Conservation (phyloP, 345 rosid species). For the Barbarea vulgaris region DNA sequence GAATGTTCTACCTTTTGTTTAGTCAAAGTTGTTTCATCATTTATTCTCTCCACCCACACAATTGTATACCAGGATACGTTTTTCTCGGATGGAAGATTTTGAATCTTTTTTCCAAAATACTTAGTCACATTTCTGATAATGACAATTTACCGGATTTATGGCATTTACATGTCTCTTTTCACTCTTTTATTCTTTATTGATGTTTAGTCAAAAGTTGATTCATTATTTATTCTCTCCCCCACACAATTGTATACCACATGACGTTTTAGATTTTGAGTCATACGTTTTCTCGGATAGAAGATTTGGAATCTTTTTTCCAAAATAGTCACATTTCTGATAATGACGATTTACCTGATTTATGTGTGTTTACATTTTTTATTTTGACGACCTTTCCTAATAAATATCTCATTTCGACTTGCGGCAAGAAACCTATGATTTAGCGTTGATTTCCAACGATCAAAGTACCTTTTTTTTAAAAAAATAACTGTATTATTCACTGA, state of each 20-base stretch:
- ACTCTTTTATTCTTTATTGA: background rate
- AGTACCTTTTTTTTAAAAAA: too few relatives aligned
- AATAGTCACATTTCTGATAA: background rate
- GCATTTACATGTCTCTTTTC: background rate
- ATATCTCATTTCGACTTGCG: background rate
- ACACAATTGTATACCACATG: background rate
- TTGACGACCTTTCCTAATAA: background rate
- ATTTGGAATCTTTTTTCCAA: background rate
- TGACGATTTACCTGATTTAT: background rate
- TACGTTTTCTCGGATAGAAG: slow-evolving; percentile 18
- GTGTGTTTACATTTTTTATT: background rate
- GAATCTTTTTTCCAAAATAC: background rate
- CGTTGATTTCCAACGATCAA: background rate
- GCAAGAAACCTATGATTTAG: background rate
- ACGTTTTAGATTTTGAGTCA: background rate
- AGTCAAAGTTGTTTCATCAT: background rate
- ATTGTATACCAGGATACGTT: background rate
- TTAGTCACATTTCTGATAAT: background rate
- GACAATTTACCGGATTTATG: background rate
- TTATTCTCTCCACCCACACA: background rate
- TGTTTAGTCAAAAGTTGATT: background rate
- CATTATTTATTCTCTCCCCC: background rate
- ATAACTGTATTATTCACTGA: background rate
- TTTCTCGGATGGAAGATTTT: slow-evolving; percentile 17
- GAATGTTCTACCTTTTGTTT: too few relatives aligned